A percentile compares a stretch with the other conserved stretches of the same genome.
Conservation (phyloP, 202 grass and related monocot species). For the Zizania palustris region DNA sequence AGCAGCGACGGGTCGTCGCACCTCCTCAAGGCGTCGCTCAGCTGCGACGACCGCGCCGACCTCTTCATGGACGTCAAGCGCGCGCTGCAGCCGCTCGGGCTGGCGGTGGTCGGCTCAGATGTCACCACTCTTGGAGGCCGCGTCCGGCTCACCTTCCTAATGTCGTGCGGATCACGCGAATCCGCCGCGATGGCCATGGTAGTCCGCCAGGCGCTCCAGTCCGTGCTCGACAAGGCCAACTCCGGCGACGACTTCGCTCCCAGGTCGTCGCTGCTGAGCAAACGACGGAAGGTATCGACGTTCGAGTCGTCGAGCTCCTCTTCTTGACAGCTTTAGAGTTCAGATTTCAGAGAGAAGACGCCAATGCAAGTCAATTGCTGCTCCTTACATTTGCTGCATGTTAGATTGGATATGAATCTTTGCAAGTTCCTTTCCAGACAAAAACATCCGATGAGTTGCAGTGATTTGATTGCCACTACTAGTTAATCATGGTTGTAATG, state of each 20-base stretch:
- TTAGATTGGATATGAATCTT: neutral
- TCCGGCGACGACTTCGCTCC: slow-evolving; percentile 65
- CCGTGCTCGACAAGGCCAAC: slow-evolving; percentile 58
- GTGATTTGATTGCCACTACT: neutral
- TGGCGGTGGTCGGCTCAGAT: slow-evolving; percentile 61
- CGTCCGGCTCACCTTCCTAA: slow-evolving; percentile 55
- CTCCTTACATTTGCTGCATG: neutral
- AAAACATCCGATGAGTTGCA: neutral
- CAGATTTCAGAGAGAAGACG: neutral
- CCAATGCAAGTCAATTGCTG: neutral
- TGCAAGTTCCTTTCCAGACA: neutral
- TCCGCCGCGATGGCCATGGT: slow-evolving; percentile 25
- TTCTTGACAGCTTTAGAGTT: slow-evolving; percentile 40
- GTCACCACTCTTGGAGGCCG: slow-evolving; percentile 77
- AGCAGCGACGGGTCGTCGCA: neutral
- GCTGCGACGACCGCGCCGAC: slow-evolving; percentile 71
- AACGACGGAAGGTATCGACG: slow-evolving; percentile 55
- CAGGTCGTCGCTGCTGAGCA: slow-evolving; percentile 57
- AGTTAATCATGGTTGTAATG: neutral
- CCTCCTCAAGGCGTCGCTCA: slow-evolving; percentile 66
- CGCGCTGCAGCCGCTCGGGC: slow-evolving; percentile 53
- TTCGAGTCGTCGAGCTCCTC: slow-evolving; percentile 83
- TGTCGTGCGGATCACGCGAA: slow-evolving; percentile 36
- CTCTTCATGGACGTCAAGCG: slow-evolving; percentile 65
- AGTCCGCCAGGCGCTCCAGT: slow-evolving; percentile 59